phyloP scores from a whole-genome alignment of 2,329 filamentous ascomycete genomes.

The Botryotinia calthae region DNA sequence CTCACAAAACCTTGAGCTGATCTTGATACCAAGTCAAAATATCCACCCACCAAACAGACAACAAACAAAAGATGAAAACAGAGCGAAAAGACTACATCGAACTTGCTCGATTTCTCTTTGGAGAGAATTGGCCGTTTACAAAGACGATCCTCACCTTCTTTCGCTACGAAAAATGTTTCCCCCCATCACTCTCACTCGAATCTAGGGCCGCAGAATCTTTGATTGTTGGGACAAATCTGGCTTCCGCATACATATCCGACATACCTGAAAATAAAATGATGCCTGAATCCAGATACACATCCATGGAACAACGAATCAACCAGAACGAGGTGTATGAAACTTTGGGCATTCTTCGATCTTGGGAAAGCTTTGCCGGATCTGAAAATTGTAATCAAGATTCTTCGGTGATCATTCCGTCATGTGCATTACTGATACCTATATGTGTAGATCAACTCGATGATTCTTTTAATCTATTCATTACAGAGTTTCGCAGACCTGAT shows the following conservation, averaged over 20 bases:
- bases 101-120: background rate
- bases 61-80: background rate
- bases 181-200: rapidly evolving
- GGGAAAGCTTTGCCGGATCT: background rate
- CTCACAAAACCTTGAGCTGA: background rate
- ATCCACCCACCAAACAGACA: rapidly evolving
- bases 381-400: background rate
- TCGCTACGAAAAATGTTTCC: rapidly evolving
- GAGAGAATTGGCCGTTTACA: background rate
- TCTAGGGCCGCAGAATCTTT: background rate
- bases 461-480: background rate
- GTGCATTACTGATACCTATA: background rate
- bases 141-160: background rate
- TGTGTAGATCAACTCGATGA: background rate
- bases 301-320: background rate
- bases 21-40: background rate
- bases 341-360: background rate
- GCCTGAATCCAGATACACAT: background rate
- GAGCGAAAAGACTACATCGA: background rate
- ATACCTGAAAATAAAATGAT: background rate
- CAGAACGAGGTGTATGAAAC: background rate
- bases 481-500: background rate
- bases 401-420: background rate
- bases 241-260: background rate
- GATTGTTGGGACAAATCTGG: background rate